Percentiles rank a stretch among this genome's conserved stretches.
Conservation (phyloP, 2,329 filamentous ascomycete genomes). For the Xylaria sp. region DNA sequence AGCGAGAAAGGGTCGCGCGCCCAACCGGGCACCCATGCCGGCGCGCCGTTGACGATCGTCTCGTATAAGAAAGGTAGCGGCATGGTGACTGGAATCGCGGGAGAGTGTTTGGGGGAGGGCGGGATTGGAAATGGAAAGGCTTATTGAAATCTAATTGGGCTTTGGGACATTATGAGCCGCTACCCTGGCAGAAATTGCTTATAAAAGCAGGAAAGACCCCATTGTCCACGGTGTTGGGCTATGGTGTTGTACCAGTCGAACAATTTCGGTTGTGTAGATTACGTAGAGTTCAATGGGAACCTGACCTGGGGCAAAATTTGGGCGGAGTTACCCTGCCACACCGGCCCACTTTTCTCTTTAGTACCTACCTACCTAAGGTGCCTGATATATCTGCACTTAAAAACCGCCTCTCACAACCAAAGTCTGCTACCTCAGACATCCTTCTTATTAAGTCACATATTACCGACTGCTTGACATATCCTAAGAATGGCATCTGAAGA, state of each 20-base stretch:
- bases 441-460: background rate
- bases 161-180: constrained; percentile 18
- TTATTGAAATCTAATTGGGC: background rate
- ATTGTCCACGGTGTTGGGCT: background rate
- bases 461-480: background rate
- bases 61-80: constrained; percentile 61
- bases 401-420: constrained; percentile 5
- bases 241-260: background rate
- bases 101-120: background rate
- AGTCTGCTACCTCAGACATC: background rate
- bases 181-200: background rate
- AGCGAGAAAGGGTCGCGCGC: constrained; percentile 54
- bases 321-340: constrained; percentile 1
- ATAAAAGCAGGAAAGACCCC: constrained; percentile 2
- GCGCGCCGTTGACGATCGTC: constrained; percentile 60
- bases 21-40: constrained; percentile 58
- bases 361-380: too few relatives aligned
- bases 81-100: constrained; percentile 21
- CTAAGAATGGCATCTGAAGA: constrained; percentile 40
- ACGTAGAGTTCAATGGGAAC: constrained; percentile 20
- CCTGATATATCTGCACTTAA: background rate
- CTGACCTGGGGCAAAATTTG: constrained; percentile 16
- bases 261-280: constrained; percentile 23
- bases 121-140: background rate
- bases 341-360: background rate